Evolutionary conservation across 2,329 filamentous ascomycete genomes (phyloP).

Genomic region (Fusarium continuum): DNA sequence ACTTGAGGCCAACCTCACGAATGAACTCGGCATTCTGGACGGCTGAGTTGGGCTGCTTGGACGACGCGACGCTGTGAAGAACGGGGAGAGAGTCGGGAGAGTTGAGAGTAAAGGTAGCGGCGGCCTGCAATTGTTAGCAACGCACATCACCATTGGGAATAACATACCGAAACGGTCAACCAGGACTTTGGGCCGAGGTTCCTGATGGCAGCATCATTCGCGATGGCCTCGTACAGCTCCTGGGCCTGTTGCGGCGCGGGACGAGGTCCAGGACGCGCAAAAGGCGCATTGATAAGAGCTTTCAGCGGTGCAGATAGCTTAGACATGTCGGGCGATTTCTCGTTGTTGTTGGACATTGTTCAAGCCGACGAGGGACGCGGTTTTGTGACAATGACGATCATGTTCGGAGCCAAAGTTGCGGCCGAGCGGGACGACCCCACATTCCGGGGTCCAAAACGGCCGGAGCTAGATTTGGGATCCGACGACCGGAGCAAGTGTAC

Average conservation of each 20-base stretch:
- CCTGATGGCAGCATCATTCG: conserved; percentile 67
- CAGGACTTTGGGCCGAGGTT: conserved; percentile 71
- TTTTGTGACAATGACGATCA: conserved; percentile 30
- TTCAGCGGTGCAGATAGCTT: conserved; percentile 78
- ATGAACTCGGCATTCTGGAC: conserved; percentile 73
- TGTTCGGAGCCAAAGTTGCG: conserved; percentile 31
- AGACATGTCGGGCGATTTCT: conserved; percentile 63
- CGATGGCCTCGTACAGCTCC: conserved; percentile 71
- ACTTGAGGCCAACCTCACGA: conserved; percentile 79
- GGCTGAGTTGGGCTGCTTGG: conserved; percentile 29
- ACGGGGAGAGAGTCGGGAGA: conserved; percentile 77
- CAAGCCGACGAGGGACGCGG: conserved; percentile 15
- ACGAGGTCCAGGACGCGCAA: conserved; percentile 71
- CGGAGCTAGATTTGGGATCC: conserved; percentile 30
- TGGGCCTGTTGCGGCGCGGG: conserved; percentile 70
- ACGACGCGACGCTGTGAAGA: conserved; percentile 64
- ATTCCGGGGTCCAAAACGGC: conserved; percentile 25
- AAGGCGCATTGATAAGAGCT: conserved; percentile 75
- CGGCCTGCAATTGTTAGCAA: conserved; percentile 62
- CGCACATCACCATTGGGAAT: neutral
- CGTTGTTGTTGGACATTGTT: conserved; percentile 30
- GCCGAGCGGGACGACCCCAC: conserved; percentile 28
- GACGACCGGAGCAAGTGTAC: conserved; percentile 9
- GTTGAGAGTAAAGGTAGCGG: conserved; percentile 87
- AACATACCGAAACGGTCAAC: conserved; percentile 70